A percentile compares a stretch with the other conserved stretches of the same genome.
Evolutionary conservation across 2,329 filamentous ascomycete genomes (phyloP).

Genomic region (Phialophora macrospora): DNA sequence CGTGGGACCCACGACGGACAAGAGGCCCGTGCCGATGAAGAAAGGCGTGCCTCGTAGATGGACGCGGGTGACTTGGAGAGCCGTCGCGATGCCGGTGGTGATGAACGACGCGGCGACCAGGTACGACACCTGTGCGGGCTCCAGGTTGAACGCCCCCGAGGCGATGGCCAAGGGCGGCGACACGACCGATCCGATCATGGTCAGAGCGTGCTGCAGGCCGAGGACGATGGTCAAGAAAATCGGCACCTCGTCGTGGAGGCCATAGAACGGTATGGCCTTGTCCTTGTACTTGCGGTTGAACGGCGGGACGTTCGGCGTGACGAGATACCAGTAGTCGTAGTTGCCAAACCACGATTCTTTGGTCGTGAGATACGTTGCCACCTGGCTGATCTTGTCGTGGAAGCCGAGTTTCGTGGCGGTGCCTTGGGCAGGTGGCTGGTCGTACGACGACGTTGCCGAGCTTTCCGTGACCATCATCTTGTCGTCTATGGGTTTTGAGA

Average conservation of each 20-base stretch:
- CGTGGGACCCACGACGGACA: constrained; percentile 79
- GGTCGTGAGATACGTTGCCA: constrained; percentile 38
- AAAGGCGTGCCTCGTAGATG: constrained; percentile 75
- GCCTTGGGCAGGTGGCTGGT: background rate
- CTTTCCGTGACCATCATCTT: constrained; percentile 21
- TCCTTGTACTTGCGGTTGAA: constrained; percentile 53
- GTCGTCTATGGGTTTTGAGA: constrained; percentile 15
- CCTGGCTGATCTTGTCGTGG: constrained; percentile 26
- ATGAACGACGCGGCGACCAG: constrained; percentile 79
- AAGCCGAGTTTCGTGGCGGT: constrained; percentile 20
- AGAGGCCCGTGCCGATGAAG: constrained; percentile 76
- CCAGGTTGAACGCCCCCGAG: constrained; percentile 66
- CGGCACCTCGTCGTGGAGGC: constrained; percentile 78
- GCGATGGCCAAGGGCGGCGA: constrained; percentile 77
- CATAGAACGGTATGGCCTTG: constrained; percentile 76
- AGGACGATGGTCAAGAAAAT: constrained; percentile 74
- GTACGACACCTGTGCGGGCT: constrained; percentile 68
- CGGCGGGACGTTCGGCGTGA: constrained; percentile 60
- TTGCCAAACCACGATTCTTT: constrained; percentile 56
- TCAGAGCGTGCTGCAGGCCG: constrained; percentile 77
- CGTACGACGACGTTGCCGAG: constrained; percentile 15
- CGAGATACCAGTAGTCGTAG: constrained; percentile 61
- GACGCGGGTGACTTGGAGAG: constrained; percentile 77
- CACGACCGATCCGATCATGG: constrained; percentile 77
- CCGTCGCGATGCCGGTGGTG: constrained; percentile 74